Base-by-base conservation (phyloP, 2,329 filamentous ascomycete genomes). In the Aspergillus flavus region DNA sequence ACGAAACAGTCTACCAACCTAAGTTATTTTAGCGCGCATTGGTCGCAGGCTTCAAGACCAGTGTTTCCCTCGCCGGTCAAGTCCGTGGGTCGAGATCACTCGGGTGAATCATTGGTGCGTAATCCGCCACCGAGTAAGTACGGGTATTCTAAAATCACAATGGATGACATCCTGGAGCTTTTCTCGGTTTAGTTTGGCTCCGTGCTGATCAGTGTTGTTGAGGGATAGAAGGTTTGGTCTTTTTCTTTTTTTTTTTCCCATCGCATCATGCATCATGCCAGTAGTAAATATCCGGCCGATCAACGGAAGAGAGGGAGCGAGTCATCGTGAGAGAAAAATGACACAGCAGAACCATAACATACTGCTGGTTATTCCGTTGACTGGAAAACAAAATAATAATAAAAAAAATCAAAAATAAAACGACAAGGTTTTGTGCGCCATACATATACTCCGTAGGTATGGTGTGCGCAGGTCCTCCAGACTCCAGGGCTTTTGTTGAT, bases 61-160 rank as follows among this genome's bases (percentile, higher is more conserved):
- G 21, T 26, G 30, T 36, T 36, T 36, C 12, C 34, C 34, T 36
- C 46, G 50, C 32, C 36, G 53, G 53, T 28, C 34, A 36, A 54
- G 32, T 41, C 60, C 32, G 36, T 50, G 45, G 52, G 46, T 58
- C 61, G 55, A 59, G 50, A 61, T 57, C 48, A 34, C 32, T 53
- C 45, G 52, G 41, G 32, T 32, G 57, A 60, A 61, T 45, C 50
- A 66, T 61, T 64, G 56, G 50, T 61, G 58, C 57, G 62, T 59
- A 58, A 61, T 64, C 62, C 59, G 62, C 64, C 64, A 66, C 62
- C 30, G 55, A 55, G 54, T 30, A 57, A 55, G 54, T 30, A 57
- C 61, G 58, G 59, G 60, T 54, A 39, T 23, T 54, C 32, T 54
- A 39, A 39, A 39, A 39, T 19, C 36, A 45, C 36, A 58, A 30